Conservation (phyloP, 768 basidiomycete genomes). For the Omphalotus guepiniiformis region DNA sequence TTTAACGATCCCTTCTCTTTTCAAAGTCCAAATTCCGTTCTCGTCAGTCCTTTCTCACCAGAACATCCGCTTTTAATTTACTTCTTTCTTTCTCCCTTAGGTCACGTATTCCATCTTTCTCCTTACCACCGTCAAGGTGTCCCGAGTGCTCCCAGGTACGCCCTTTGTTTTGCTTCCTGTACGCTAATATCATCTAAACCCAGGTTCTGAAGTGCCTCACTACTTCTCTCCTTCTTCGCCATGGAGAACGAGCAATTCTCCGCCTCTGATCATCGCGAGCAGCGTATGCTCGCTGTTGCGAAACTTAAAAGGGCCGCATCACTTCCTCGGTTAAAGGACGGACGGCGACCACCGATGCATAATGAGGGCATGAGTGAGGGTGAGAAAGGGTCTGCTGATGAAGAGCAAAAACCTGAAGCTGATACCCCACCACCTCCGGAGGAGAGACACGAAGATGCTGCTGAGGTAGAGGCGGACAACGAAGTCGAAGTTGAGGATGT, state of each 20-base stretch:
- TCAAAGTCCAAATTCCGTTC: no score
- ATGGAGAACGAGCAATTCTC: slow-evolving; percentile 15
- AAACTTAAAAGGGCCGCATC: slow-evolving; percentile 92
- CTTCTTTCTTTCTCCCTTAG: no score
- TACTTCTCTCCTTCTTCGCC: background rate
- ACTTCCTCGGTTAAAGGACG: slow-evolving; percentile 87
- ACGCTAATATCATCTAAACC: background rate
- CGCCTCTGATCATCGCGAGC: slow-evolving; percentile 56
- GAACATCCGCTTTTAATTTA: no score
- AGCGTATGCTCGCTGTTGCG: slow-evolving; percentile 83
- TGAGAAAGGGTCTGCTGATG: slow-evolving; percentile 50
- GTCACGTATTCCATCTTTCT: no score
- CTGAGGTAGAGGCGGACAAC: slow-evolving; percentile 31
- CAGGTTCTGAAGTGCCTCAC: background rate
- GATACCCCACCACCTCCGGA: slow-evolving; percentile 15
- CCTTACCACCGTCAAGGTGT: no score
- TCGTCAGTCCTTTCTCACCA: no score
- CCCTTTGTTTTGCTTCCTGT: background rate
- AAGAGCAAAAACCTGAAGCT: slow-evolving; percentile 17
- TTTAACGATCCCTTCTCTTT: no score
- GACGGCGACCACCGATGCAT: slow-evolving; percentile 84
- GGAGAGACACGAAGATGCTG: slow-evolving; percentile 22
- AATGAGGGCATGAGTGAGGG: slow-evolving; percentile 80
- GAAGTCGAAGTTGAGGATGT: slow-evolving; percentile 21
- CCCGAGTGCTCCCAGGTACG: background rate